Conservation (phyloP, 1,139 yeast species). For the Protomyces pachydermus region DNA sequence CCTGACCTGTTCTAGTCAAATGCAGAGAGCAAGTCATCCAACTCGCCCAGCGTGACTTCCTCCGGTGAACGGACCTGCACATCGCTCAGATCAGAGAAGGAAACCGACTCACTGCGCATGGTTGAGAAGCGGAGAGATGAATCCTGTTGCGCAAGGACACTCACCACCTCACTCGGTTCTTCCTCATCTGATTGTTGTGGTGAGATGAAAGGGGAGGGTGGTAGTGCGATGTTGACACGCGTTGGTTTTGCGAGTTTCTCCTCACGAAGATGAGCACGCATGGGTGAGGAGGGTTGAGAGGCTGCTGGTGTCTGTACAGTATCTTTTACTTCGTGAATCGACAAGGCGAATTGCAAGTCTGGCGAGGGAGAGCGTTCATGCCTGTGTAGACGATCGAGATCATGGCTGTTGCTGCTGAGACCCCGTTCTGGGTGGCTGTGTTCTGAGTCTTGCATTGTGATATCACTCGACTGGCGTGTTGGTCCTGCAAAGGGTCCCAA, state of each 20-base stretch:
- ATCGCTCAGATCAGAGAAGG: neutral
- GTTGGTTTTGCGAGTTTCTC: neutral
- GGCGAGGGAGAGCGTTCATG: slow-evolving; percentile 4
- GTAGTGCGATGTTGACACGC: slow-evolving; percentile 17
- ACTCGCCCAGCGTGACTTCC: slow-evolving; percentile 18
- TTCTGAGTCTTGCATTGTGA: neutral
- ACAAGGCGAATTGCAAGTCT: slow-evolving; percentile 9
- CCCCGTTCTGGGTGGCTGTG: neutral
- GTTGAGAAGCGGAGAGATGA: neutral
- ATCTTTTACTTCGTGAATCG: slow-evolving; percentile 2
- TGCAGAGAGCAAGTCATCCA: slow-evolving; percentile 6
- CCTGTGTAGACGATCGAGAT: neutral
- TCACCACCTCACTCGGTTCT: neutral
- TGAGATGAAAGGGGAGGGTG: slow-evolving; percentile 23
- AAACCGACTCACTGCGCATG: neutral
- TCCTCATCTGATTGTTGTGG: slow-evolving; percentile 12
- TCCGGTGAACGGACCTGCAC: slow-evolving; percentile 18
- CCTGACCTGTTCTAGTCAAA: neutral
- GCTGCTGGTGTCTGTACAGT: slow-evolving; percentile 2
- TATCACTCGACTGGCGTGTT: neutral
- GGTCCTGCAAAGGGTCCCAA: slow-evolving; percentile 23
- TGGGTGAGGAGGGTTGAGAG: slow-evolving; percentile 11
- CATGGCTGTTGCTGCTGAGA: neutral
- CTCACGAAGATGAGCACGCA: neutral
- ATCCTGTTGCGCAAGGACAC: neutral